Percentiles rank a stretch among this genome's conserved stretches.
Evolutionary conservation across 768 basidiomycete genomes (phyloP).

Genomic region (Amanita rubescens): DNA sequence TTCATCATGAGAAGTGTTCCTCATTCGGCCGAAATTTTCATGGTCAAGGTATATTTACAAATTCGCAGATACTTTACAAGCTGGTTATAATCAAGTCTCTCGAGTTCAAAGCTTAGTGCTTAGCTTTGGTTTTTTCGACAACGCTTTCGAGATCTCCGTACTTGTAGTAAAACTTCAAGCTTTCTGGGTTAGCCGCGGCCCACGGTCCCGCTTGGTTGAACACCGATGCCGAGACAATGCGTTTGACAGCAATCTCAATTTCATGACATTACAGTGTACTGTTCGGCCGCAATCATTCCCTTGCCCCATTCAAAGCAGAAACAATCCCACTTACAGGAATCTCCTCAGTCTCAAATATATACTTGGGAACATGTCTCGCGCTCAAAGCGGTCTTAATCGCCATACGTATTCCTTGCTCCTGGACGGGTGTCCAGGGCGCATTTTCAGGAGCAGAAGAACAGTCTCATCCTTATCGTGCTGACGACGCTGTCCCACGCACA

Average conservation of each 20-base stretch:
- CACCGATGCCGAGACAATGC: slow-evolving; percentile 4
- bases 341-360: slow-evolving; percentile 53
- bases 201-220: slow-evolving; percentile 29
- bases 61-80: too few relatives aligned
- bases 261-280: slow-evolving; percentile 80
- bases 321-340: slow-evolving; percentile 49
- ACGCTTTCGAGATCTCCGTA: slow-evolving; percentile 47
- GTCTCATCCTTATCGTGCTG: slow-evolving; percentile 60
- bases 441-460: slow-evolving; percentile 73
- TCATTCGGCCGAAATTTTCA: too few relatives aligned
- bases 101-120: not conserved
- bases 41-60: too few relatives aligned
- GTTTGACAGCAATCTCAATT: slow-evolving; percentile 54
- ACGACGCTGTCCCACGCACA: slow-evolving; percentile 69
- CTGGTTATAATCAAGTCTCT: too few relatives aligned
- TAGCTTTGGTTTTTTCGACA: slow-evolving; percentile 1
- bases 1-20: too few relatives aligned
- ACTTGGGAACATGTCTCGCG: slow-evolving; percentile 67
- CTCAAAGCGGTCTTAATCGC: slow-evolving; percentile 57
- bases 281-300: slow-evolving; percentile 18
- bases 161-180: slow-evolving; percentile 41
- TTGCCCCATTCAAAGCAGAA: slow-evolving; percentile 35
- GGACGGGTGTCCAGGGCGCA: slow-evolving; percentile 40
- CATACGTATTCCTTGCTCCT: slow-evolving; percentile 40
- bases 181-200: slow-evolving; percentile 5